Conservation (phyloP, 192 early-diverging fungal genomes). For the Funneliformis mosseae region DNA sequence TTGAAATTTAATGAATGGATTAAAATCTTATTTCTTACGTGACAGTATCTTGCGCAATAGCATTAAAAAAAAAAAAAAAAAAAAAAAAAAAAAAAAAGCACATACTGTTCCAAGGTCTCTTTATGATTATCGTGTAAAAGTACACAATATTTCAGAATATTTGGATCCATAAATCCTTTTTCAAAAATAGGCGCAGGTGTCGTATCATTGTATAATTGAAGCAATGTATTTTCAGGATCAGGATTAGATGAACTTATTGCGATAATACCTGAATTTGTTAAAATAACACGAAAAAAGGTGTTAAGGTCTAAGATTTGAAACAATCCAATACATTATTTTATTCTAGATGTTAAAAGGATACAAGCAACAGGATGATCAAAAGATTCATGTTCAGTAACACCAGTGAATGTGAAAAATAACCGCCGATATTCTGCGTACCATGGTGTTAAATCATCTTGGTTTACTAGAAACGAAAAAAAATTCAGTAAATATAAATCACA, state of each 20-base stretch:
- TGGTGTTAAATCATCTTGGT: slow-evolving; percentile 65
- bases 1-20: neutral
- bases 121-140: slow-evolving; percentile 80
- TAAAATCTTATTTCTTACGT: neutral
- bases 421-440: slow-evolving; percentile 85
- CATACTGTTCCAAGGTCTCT: slow-evolving; percentile 57
- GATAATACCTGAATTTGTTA: slow-evolving; percentile 57
- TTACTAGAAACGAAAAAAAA: slow-evolving; percentile 36
- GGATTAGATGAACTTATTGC: slow-evolving; percentile 64
- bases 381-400: slow-evolving; percentile 85
- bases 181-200: slow-evolving; percentile 60
- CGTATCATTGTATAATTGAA: slow-evolving; percentile 55
- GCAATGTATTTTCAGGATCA: slow-evolving; percentile 75
- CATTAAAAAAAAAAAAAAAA: neutral
- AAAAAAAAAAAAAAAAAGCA: slow-evolving; percentile 18
- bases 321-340: neutral
- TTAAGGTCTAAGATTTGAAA: neutral
- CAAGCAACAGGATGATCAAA: slow-evolving; percentile 95
- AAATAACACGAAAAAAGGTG: neutral
- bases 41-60: neutral
- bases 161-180: slow-evolving; percentile 76
- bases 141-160: slow-evolving; percentile 79
- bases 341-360: slow-evolving; percentile 25
- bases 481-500: neutral
- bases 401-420: slow-evolving; percentile 59